Conservation (phyloP, 345 rosid species). For the Pelargonium nanum region DNA sequence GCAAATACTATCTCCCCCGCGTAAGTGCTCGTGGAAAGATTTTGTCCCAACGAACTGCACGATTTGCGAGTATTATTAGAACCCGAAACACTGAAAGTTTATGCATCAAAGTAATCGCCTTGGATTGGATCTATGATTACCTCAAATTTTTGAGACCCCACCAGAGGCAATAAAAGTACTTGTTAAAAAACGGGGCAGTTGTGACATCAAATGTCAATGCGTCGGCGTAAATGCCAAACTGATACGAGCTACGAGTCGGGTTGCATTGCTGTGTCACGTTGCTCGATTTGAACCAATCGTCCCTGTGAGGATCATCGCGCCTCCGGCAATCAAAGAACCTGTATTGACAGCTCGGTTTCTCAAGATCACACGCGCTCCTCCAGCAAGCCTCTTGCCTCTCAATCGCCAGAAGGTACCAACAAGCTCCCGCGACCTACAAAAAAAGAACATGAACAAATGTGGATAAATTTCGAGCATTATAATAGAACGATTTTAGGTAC, state of each 20-base stretch:
- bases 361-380: slow-evolving; percentile 48
- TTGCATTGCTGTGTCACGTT: slow-evolving; percentile 45
- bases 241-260: slow-evolving; percentile 34
- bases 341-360: slow-evolving; percentile 38
- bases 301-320: slow-evolving; percentile 27
- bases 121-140: slow-evolving; percentile 12
- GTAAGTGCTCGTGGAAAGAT: slow-evolving; percentile 65
- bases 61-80: not conserved
- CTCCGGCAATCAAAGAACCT: slow-evolving; percentile 57
- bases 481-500: too few species aligned
- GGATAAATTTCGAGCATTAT: too few species aligned
- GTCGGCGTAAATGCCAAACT: slow-evolving; percentile 75
- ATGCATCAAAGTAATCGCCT: slow-evolving; percentile 3
- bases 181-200: slow-evolving; percentile 49
- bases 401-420: slow-evolving; percentile 83
- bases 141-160: slow-evolving; percentile 89
- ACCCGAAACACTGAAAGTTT: not conserved
- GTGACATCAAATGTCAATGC: slow-evolving; percentile 47
- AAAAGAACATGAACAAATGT: not conserved
- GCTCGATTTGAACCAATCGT: slow-evolving; percentile 54
- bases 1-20: slow-evolving; percentile 73
- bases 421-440: slow-evolving; percentile 81
- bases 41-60: slow-evolving; percentile 77
- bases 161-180: slow-evolving; percentile 92
- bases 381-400: slow-evolving; percentile 85